Evolutionary conservation across 805 yeast species (phyloP).

Genomic region (Torulaspora maleeae): DNA sequence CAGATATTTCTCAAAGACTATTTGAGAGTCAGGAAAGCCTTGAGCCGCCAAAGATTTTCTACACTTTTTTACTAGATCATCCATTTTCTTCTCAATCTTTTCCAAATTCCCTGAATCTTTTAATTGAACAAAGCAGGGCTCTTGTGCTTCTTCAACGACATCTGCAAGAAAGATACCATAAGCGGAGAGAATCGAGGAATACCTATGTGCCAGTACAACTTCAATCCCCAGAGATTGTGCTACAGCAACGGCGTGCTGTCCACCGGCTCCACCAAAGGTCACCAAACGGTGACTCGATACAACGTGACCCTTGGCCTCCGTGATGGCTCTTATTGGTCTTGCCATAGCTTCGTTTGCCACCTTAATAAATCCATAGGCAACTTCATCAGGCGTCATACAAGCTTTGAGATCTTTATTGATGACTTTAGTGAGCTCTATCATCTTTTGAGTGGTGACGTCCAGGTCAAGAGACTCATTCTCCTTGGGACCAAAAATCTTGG

Average conservation of each 20-base stretch:
- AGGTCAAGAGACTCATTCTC: constrained; percentile 67
- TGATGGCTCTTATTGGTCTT: constrained; percentile 78
- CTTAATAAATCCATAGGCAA: constrained; percentile 74
- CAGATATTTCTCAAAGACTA: constrained; percentile 58
- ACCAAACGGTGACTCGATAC: constrained; percentile 65
- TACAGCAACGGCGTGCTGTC: constrained; percentile 79
- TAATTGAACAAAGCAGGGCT: constrained; percentile 54
- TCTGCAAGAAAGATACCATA: constrained; percentile 87
- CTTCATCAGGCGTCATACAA: constrained; percentile 53
- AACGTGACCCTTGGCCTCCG: constrained; percentile 78
- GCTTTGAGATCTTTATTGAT: constrained; percentile 47
- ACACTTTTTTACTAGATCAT: constrained; percentile 43
- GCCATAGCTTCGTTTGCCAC: constrained; percentile 90
- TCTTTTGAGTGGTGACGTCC: constrained; percentile 47
- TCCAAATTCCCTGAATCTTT: constrained; percentile 28
- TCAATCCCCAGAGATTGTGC: constrained; percentile 67
- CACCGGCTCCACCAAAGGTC: constrained; percentile 92
- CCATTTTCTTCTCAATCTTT: constrained; percentile 44
- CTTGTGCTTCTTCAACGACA: constrained; percentile 74
- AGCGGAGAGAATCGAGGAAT: constrained; percentile 80
- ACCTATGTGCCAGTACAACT: constrained; percentile 68
- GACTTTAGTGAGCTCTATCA: constrained; percentile 47
- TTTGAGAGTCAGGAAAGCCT: constrained; percentile 45
- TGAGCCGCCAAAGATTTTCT: constrained; percentile 43
- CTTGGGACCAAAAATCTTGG: constrained; percentile 76